phyloP scores from a whole-genome alignment of 1,139 yeast genomes.

The Taphrina sp. region DNA sequence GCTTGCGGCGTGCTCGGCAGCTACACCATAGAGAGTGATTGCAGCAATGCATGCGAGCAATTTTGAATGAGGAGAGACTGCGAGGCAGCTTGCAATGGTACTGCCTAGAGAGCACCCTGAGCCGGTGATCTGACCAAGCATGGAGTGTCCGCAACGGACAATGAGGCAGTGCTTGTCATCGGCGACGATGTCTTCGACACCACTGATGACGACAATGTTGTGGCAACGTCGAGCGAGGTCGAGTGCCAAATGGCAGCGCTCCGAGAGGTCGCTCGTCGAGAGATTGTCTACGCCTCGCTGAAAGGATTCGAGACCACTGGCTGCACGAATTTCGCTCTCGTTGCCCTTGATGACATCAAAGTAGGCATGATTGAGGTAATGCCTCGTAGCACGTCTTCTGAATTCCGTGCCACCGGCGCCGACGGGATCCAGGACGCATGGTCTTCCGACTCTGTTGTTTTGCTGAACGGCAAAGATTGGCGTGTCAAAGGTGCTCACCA shows the following conservation, averaged over 20 bases:
- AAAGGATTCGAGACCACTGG: constrained; percentile 47
- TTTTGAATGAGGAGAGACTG: constrained; percentile 49
- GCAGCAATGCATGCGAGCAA: constrained; percentile 60
- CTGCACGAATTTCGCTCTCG: constrained; percentile 68
- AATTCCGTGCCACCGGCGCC: constrained; percentile 80
- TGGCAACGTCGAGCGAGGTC: constrained; percentile 55
- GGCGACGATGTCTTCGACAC: constrained; percentile 50
- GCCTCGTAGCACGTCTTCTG: constrained; percentile 53
- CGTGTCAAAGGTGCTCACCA: constrained; percentile 50
- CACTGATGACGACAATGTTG: constrained; percentile 68
- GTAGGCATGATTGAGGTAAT: constrained; percentile 57
- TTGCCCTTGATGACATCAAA: constrained; percentile 81
- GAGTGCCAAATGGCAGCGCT: constrained; percentile 33
- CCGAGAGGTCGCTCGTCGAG: constrained; percentile 45
- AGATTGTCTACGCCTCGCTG: constrained; percentile 81
- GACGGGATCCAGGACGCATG: constrained; percentile 83
- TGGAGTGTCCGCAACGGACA: constrained; percentile 60
- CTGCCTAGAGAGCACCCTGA: constrained; percentile 86
- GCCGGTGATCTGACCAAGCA: constrained; percentile 80
- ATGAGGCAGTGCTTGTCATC: constrained; percentile 43
- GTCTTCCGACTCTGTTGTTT: constrained; percentile 59
- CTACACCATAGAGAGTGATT: constrained; percentile 59
- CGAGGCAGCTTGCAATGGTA: constrained; percentile 60
- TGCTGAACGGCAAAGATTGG: constrained; percentile 56
- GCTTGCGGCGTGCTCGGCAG: constrained; percentile 59